Conservation (phyloP, 768 basidiomycete species). For the Suillus lakei region DNA sequence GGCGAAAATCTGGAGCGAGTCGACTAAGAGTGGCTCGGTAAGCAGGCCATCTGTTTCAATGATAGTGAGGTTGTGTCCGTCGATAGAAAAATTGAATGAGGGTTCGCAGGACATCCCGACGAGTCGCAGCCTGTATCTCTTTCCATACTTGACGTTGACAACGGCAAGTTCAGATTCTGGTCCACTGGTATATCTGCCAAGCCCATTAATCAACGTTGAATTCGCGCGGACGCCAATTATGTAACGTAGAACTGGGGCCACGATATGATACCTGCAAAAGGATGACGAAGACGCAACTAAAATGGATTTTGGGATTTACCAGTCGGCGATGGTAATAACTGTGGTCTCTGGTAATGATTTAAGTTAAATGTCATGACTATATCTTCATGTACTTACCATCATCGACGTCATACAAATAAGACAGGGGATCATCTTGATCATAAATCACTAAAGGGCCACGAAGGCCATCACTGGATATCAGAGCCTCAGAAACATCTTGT, state of each 20-base stretch:
- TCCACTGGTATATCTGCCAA: not conserved
- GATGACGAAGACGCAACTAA: not conserved
- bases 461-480: not conserved
- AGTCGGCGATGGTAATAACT: not conserved
- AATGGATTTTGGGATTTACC: not conserved
- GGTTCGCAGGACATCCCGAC: not conserved
- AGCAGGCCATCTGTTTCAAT: constrained; percentile 41
- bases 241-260: not conserved
- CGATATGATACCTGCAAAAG: not conserved
- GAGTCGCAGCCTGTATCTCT: not conserved
- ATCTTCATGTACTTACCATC: not conserved
- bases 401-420: not conserved
- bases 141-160: not conserved
- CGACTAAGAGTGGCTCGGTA: constrained; percentile 32
- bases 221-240: not conserved
- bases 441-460: not conserved
- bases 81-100: constrained; percentile 23
- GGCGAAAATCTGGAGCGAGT: constrained; percentile 36
- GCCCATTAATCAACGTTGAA: not conserved
- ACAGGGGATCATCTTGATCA: not conserved
- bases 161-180: not conserved
- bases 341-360: not conserved
- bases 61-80: constrained; percentile 31
- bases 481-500: not conserved
- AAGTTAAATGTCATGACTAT: not conserved